Evolutionary conservation across 192 early-diverging fungal species (phyloP), one percentile per base, ranked within the genome.

Genomic region (Coemansia sp.): DNA sequence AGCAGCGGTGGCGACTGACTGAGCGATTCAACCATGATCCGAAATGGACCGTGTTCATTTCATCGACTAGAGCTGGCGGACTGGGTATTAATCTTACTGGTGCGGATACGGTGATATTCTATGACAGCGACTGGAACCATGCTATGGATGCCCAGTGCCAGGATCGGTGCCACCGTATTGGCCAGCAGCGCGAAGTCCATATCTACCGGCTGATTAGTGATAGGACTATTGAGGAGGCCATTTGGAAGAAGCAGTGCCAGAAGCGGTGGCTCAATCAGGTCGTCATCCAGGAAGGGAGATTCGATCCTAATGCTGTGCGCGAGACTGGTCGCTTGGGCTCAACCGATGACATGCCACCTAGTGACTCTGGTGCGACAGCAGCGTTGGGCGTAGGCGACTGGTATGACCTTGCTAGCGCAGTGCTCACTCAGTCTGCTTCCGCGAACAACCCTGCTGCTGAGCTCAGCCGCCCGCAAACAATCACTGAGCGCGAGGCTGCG

Each of bases 71-170:
- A 12, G 96, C 97, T 9, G 97, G 97, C 64, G 96, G 96, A 0
- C 88, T 99, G 29, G 97, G 97, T 37, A 91, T 98, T 66, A 98
- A 99, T 66, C 72, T 99, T 53, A 94, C 90, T 5, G 95, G 95
- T 0, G 98, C 98, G 0, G 96, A 98, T 66, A 96, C 95, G 0
- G 95, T 98, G 2, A 95, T 99, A 46, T 91, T 99, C 39, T 99
- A 97, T 70, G 93, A 94, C 70, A 89, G 88, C 14, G 91, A 94
- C 62, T 93, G 93, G 92, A 98, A 98, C 75, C 98, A 95, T 9
- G 95, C 97, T 66, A 96, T 94, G 81, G 95, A 99, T 72, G 74
- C 95, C 41, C 95, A 96, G 84, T 96, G 95, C 23, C 96, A 98
- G 90, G 94, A 95, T 9, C 88, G 98, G 25, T 96, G 95, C 29